Evolutionary conservation across 192 early-diverging fungal species (phyloP), one percentile per base, ranked within the genome.

Genomic region (Linnemannia hyalina): DNA sequence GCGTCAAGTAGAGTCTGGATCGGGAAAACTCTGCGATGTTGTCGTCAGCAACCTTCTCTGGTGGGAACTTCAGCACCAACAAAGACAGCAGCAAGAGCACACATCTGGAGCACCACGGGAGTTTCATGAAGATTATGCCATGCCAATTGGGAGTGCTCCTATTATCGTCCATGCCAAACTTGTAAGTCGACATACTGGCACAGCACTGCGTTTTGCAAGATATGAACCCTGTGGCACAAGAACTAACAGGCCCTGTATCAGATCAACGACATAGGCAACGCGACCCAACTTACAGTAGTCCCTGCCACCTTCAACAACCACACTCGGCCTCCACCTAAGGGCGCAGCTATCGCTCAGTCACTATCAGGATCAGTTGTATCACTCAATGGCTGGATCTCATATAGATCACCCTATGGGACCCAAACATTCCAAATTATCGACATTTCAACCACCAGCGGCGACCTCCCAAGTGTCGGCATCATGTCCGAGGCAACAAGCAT

Each of bases 1-100:
- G 2, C 7, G 36, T 32, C 36, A 29, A 52, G 3, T 22, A 35
- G 77, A 41, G 0, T 35, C 47, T 38, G 42, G 23, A 72, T 47
- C 73, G 16, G 22, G 7, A 26, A 81, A 76, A 10, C 10, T 22
- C 13, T 80, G 72, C 70, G 63, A 76, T 20, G 84, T 75, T 0
- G 63, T 86, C n/a, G 79, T 79, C 44, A 86, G 78, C 68, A 86
- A 78, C 35, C 38, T 86, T 47, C 47, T 86, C 3, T 80, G 52
- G 70, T 86, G 84, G 75, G 79, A 77, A 11, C 57, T 86, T 38
- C 16, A 55, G 22, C 74, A 55, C 47, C 74, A 23, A 6, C n/a
- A 40, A 8, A 42, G 23, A 26, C 23, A 26, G 29, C 1, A 35
- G 18, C 1, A 35, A 20, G 16, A 26, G 29, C 1, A 35, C 16